Evolutionary conservation across 352 stramenopile species (phyloP), one percentile per base, ranked within the genome.

Genomic region (Globisporangium nodosum): DNA sequence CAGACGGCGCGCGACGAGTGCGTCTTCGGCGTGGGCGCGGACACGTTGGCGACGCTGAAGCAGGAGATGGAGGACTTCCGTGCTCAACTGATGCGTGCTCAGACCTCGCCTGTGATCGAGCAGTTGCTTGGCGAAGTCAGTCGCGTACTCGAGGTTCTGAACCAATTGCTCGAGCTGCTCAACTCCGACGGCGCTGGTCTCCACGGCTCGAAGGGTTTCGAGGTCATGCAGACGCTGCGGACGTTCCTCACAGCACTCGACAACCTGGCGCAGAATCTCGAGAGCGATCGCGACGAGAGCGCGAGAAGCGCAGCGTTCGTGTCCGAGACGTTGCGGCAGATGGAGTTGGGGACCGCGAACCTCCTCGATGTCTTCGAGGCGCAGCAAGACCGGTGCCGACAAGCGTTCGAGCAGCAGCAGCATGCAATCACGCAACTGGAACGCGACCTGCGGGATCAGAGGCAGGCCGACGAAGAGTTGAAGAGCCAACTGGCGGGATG

Each of bases 321-420:
- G 15, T 64, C 68, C 1, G 57, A 69, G n/a, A 60, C 68, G n/a
- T 71, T 81, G 47, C 74, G 73, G 40, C 71, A 70, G 30, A 89
- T 89, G 79, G 76, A 89, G 30, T 54, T 86, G 13, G 79, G 79
- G 3, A 85, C 74, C 0, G 79, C 76, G 4, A 85, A 73, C 43
- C 31, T 89, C 9, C 58, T 89, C 20, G 76, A 87, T 3, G 73
- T 59, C 3, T 62, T 81, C 21, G 78, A 88, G 52, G 61, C 66
- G 53, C 78, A 88, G 49, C 76, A 85, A 24, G 68, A 85, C 27
- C 45, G 65, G 9, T 79, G 70, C 49, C 70, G 82, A 13, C 67
- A 80, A 4, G 68, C 62, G 5, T 65, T 78, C 7, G 49, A 53
- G 3, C 64, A 76, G 27, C 75, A 86, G 16, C 73, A 86, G 55